Conservation (phyloP, 2,329 filamentous ascomycete species). For the Exophiala lecanii-corni region DNA sequence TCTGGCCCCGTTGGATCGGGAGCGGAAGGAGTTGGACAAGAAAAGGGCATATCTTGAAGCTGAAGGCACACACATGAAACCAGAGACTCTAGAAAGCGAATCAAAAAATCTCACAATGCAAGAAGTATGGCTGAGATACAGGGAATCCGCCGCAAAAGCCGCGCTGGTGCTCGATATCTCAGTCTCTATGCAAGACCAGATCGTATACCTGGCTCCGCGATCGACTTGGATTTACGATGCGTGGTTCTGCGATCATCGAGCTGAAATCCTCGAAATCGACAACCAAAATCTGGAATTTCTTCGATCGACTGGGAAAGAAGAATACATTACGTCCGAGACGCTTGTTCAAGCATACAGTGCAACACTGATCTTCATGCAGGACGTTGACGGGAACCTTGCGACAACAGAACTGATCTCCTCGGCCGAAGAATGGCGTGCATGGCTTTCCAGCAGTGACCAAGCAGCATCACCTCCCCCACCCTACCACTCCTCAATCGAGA, state of each 20-base stretch:
- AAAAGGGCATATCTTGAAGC: background rate
- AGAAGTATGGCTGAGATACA: background rate
- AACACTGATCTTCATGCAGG: slow-evolving; percentile 11
- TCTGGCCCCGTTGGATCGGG: background rate
- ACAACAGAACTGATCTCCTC: slow-evolving; percentile 4
- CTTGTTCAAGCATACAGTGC: slow-evolving; percentile 9
- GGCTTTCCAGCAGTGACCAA: slow-evolving; percentile 6
- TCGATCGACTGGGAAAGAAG: background rate
- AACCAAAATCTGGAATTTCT: background rate
- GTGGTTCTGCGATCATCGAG: background rate
- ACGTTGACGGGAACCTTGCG: slow-evolving; percentile 7
- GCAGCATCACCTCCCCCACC: background rate
- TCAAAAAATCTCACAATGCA: background rate
- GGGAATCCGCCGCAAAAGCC: background rate
- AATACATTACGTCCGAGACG: slow-evolving; percentile 13
- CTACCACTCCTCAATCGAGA: slow-evolving; percentile 11
- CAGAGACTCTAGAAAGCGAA: background rate
- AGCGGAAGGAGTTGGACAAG: background rate
- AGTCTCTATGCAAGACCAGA: background rate
- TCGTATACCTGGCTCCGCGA: background rate
- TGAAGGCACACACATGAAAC: background rate
- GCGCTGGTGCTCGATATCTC: background rate
- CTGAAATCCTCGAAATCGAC: background rate
- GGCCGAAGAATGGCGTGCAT: slow-evolving; percentile 8
- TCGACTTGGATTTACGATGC: background rate